A percentile compares a stretch with the other conserved stretches of the same genome.
Evolutionary conservation across 2,329 filamentous ascomycete species (phyloP).

Genomic region (Colletotrichum sp.): DNA sequence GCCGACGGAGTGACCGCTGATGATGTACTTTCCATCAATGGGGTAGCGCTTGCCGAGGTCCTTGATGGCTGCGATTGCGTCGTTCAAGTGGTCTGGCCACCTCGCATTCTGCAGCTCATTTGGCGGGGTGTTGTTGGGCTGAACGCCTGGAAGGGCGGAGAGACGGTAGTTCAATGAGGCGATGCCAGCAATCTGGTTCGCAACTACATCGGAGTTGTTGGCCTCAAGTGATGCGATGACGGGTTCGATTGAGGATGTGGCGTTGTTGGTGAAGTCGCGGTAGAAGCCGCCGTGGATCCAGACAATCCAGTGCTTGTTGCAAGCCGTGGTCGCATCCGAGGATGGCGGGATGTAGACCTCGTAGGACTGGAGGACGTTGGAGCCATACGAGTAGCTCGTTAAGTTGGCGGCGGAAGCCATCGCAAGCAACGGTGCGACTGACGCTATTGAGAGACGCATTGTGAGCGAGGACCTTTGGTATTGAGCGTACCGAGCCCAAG

Average conservation of each 20-base stretch:
- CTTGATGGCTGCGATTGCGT: constrained; percentile 1
- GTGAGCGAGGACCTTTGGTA: not conserved
- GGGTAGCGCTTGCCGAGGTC: not conserved
- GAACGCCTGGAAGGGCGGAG: constrained; percentile 7
- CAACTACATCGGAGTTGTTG: not conserved
- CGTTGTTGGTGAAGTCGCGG: constrained; percentile 10
- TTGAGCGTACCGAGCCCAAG: not conserved
- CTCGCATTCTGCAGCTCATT: constrained; percentile 6
- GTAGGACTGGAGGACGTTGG: constrained; percentile 5
- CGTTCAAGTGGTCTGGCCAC: constrained; percentile 9
- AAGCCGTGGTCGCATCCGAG: not conserved
- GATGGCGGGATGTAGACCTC: not conserved
- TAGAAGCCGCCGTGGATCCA: constrained; percentile 13
- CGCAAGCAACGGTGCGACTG: not conserved
- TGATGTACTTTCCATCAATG: not conserved
- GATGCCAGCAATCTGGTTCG: not conserved
- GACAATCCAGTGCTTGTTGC: constrained; percentile 8
- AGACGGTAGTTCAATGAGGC: constrained; percentile 11
- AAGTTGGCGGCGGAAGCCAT: not conserved
- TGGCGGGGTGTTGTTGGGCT: constrained; percentile 1
- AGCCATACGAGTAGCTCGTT: constrained; percentile 6
- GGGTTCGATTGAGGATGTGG: not conserved
- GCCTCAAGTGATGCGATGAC: constrained; percentile 1
- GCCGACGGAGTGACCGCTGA: constrained; percentile 13
- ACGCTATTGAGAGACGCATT: not conserved